These are phyloP conservation scores for Phytopythium vexans DNA, from an alignment of 352 stramenopile genomes.

Conservation along the genomic window DNA sequence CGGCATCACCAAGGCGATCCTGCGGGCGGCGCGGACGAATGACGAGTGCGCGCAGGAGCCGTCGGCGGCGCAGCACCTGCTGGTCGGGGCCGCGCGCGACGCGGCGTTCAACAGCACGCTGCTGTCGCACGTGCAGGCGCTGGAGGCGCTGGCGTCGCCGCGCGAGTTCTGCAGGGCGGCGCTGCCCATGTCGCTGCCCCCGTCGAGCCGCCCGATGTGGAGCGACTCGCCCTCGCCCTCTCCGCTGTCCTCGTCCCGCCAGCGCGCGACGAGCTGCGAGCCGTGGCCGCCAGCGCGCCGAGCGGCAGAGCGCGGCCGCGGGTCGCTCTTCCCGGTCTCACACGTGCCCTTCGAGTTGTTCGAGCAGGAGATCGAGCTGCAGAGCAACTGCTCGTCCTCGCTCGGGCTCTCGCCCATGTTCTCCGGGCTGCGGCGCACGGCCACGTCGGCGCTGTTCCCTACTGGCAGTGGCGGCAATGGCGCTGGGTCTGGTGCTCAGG, in stretches of 20 bases:
- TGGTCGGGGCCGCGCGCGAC: slow-evolving; percentile 56
- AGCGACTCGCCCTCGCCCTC: slow-evolving; percentile 4
- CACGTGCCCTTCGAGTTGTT: slow-evolving; percentile 78
- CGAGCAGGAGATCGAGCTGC: slow-evolving; percentile 69
- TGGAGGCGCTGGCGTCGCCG: slow-evolving; percentile 38
- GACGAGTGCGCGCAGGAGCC: slow-evolving; percentile 11
- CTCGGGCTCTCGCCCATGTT: slow-evolving; percentile 36
- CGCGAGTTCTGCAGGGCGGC: slow-evolving; percentile 34
- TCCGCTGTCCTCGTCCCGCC: neutral
- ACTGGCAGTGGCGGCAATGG: neutral
- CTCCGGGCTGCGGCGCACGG: slow-evolving; percentile 43
- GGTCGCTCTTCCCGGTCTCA: slow-evolving; percentile 65
- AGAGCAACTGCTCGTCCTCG: slow-evolving; percentile 37
- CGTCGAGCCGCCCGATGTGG: slow-evolving; percentile 17
- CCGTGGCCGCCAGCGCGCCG: neutral
- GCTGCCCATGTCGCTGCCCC: slow-evolving; percentile 10
- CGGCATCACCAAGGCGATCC: slow-evolving; percentile 74
- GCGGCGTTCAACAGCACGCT: slow-evolving; percentile 45
- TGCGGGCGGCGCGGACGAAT: slow-evolving; percentile 37
- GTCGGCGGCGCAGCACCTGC: slow-evolving; percentile 30
- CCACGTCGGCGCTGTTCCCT: slow-evolving; percentile 6
- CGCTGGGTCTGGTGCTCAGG: neutral
- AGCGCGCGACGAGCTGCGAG: neutral
- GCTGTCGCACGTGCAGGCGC: slow-evolving; percentile 41
- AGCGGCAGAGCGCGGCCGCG: slow-evolving; percentile 18